These are phyloP conservation scores for Sugiyamaella novakii DNA, from an alignment of 1,139 yeast species.

Conservation along the genomic window DNA sequence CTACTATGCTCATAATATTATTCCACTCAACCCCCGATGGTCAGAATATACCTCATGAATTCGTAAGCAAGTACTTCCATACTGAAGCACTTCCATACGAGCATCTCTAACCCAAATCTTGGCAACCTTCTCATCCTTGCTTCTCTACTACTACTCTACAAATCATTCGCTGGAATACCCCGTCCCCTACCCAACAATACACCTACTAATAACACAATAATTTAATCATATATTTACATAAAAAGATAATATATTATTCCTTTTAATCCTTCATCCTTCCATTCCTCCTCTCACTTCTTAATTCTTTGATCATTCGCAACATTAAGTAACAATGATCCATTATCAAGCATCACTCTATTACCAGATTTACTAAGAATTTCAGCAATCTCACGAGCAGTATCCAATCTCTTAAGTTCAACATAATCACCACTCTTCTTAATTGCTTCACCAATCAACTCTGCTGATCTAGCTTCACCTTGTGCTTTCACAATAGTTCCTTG, in stretches of 20 bases:
- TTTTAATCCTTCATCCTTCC: too few relatives aligned
- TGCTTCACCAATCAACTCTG: conserved; percentile 98
- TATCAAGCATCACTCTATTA: conserved; percentile 87
- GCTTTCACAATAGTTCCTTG: conserved; percentile 96
- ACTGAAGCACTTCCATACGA: too few relatives aligned
- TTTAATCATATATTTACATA: conserved; percentile 8
- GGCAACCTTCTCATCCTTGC: too few relatives aligned
- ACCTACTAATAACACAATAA: too few relatives aligned
- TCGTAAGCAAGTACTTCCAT: too few relatives aligned
- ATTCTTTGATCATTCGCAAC: conserved; percentile 50
- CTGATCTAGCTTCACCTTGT: conserved; percentile 98
- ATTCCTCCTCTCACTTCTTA: conserved; percentile 12
- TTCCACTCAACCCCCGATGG: too few relatives aligned
- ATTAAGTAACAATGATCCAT: conserved; percentile 86
- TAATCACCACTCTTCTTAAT: conserved; percentile 94
- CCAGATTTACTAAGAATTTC: conserved; percentile 81
- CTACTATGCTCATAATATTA: too few relatives aligned
- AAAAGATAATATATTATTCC: neutral
- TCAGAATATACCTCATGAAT: too few relatives aligned
- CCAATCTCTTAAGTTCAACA: conserved; percentile 93
- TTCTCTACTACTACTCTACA: too few relatives aligned
- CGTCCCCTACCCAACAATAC: too few relatives aligned
- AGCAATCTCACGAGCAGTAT: conserved; percentile 97
- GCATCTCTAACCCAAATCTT: too few relatives aligned
- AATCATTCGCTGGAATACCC: too few relatives aligned